phyloP scores from a whole-genome alignment of 176 grass and related monocot genomes.

The Oryza punctata region DNA sequence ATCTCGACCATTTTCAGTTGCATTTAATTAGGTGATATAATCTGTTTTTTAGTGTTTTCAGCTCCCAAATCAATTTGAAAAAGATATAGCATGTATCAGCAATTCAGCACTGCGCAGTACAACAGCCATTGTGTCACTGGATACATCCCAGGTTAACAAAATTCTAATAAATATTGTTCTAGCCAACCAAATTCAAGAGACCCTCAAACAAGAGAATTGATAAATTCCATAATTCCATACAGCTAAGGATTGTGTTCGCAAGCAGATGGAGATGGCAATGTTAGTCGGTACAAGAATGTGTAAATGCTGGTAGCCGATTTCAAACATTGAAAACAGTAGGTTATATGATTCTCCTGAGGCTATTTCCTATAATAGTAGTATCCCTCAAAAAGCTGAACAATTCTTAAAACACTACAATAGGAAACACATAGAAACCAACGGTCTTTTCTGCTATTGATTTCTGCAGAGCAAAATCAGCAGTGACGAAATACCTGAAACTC shows the following conservation, averaged over 20 bases:
- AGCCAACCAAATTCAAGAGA: background rate
- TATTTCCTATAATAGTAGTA: background rate
- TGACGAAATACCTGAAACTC: background rate
- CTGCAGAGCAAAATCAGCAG: background rate
- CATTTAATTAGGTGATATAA: background rate
- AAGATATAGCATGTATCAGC: background rate
- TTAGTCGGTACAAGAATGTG: too few relatives aligned
- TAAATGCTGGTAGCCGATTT: conserved; percentile 6
- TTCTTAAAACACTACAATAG: background rate
- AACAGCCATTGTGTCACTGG: background rate
- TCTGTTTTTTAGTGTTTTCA: background rate
- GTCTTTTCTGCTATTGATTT: background rate
- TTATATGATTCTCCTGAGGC: background rate
- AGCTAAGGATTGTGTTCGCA: background rate
- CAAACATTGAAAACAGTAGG: background rate
- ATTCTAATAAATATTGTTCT: background rate
- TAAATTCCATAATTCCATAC: background rate
- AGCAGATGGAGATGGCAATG: background rate
- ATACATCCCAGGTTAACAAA: background rate
- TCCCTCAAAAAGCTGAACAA: background rate
- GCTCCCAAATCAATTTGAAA: background rate
- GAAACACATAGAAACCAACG: background rate
- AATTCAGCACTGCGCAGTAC: background rate
- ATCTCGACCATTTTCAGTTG: background rate
- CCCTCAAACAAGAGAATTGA: background rate